Evolutionary conservation across 768 basidiomycete genomes (phyloP), one percentile per base, ranked within the genome.

Genomic region (Panellus pusillus): DNA sequence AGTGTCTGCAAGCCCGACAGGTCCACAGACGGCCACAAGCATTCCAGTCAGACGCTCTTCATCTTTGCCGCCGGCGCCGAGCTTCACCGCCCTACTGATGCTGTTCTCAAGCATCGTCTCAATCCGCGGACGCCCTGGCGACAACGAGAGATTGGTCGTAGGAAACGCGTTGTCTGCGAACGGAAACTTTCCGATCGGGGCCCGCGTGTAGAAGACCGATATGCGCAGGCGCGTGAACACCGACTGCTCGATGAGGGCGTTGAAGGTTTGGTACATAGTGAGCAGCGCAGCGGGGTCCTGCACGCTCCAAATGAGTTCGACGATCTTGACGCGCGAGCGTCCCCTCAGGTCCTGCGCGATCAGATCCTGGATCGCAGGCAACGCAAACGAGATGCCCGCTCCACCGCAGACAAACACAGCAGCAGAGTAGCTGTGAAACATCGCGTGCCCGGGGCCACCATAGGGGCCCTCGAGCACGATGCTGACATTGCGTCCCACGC

Each of bases 351-450:
- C 68, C 55, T 69, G 61, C 53, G 66, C 61, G 31, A 83, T 70
- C 3, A 86, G 69, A 38, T 83, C 80, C 43, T 81, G 74, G 15
- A 79, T 72, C 5, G 72, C 65, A 12, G 75, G 68, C 28, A 84
- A 66, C 1, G 73, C 73, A 53, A 79, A 81, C 5, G 83, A 78
- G 65, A 86, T 79, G 3, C 85, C 85, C 36, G 77, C 79, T 3
- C 85, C 85, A 5, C 82, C 85, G 7, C 71, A 75, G 17, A 84
- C 57, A 52, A 86, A 71, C 42, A 84, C 60, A 2, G 80, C 77
- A 5, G 75, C 74, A 0, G 79, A 78, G 64, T 78, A 84, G 51
- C 75, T 78, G 6, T 74, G 54, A 42, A 77, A 63, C 17, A 79
- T 65, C 12, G 70, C 74, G 56, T 81, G 71, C 1, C 80, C 69